Conservation (phyloP, 805 yeast species). For the Ogataea ramenticola region DNA sequence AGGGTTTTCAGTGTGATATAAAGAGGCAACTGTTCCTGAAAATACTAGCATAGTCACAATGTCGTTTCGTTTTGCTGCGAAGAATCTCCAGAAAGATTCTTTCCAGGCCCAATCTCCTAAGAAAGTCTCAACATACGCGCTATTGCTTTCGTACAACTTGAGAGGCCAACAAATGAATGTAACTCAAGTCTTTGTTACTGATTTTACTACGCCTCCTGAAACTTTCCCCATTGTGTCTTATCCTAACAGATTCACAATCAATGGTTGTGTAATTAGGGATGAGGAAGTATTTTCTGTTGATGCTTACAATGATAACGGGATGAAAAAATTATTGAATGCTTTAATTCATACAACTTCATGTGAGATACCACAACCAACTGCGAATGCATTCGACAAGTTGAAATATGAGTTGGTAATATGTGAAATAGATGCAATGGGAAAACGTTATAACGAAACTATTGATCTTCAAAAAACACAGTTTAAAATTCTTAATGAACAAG, state of each 20-base stretch:
- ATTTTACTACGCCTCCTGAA: slow-evolving; percentile 12
- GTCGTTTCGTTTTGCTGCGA: no score
- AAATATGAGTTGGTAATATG: slow-evolving; percentile 12
- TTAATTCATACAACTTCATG: no score
- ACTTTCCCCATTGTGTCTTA: not conserved
- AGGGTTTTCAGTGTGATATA: no score
- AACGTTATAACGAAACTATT: slow-evolving; percentile 8
- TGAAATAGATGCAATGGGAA: slow-evolving; percentile 11
- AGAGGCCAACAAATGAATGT: slow-evolving; percentile 4
- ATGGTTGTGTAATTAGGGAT: not conserved
- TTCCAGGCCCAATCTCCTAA: no score
- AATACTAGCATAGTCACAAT: no score
- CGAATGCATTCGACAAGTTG: slow-evolving; percentile 10
- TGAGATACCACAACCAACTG: no score
- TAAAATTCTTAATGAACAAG: slow-evolving; percentile 5
- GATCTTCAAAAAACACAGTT: slow-evolving; percentile 14
- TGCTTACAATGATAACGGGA: slow-evolving; percentile 1
- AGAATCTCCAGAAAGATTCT: no score
- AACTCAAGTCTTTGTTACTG: slow-evolving; percentile 13
- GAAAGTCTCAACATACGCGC: slow-evolving; percentile 12
- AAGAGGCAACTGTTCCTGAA: no score
- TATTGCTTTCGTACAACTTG: slow-evolving; percentile 9
- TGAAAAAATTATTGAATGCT: no score
- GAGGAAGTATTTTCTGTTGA: slow-evolving; percentile 11
- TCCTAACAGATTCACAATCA: slow-evolving; percentile 6